Base-by-base conservation (phyloP, 1,284 basidiomycete genomes). In the Ustilago shanxiensis region DNA sequence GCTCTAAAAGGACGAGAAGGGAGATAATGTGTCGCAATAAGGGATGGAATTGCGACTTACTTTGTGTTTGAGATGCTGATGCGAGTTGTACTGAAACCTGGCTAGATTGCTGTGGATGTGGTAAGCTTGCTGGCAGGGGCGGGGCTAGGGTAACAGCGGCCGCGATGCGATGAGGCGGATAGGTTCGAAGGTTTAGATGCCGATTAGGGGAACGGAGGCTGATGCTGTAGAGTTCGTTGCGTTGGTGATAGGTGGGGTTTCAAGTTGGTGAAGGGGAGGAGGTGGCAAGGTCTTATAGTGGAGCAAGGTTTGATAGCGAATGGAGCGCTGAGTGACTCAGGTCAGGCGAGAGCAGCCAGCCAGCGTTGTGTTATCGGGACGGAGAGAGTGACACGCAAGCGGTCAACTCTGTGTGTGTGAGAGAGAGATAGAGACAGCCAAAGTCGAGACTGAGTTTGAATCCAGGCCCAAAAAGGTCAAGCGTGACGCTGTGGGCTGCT, bases 241-340 rank as follows among this genome's bases (percentile, higher is more conserved):
- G 14, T 8, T 24, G 86, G 81, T 81, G 86, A 82, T 80, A 85
- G 85, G 72, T 85, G 78, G 16, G 39, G 29, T 9, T 22, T 51
- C 22, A 20, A 3, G 22, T 9, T 20, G 20, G 31, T 10, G 16
- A 31, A 20, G 18, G 22, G 50, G 37, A 16, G 56, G 37, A 9
- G 24, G 61, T 66, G 69, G 60, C 65, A 60, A 62, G 70, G 16
- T 67, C 56, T 72, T 72, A 72, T 72, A 72, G 35, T 33, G 26
- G 31, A 37, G 24, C 26, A 50, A 50, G 20, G 22, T 26, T 28
- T 55, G 24, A 28, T 44, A 37, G 41, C 18, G 18, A 26, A 31
- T 24, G 24, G 56, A 52, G 57, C 37, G 47, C 13, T 47, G 29
- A 45, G 64, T 72, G 70, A 72, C 70, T 72, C 70, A 63, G 69